These are phyloP conservation scores for Silybum marianum DNA, from an alignment of 129 eudicot species.

Conservation along the genomic window DNA sequence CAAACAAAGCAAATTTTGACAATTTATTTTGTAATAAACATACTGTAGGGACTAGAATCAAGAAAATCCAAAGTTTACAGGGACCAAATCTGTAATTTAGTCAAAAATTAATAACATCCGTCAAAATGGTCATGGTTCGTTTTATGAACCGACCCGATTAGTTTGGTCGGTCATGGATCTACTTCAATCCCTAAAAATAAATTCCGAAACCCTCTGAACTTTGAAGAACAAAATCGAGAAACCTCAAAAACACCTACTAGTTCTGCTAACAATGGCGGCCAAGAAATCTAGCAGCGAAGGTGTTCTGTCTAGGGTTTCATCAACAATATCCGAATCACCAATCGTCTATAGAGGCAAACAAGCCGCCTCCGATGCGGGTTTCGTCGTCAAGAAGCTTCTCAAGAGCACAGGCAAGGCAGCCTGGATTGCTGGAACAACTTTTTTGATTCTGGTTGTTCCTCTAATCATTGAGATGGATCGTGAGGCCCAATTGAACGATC, in stretches of 20 bases:
- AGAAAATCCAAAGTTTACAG: neutral
- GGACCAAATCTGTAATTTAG: neutral
- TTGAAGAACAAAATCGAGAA: conserved; percentile 1
- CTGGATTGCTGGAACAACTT: conserved; percentile 69
- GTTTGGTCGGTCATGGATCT: neutral
- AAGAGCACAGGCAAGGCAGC: conserved; percentile 89
- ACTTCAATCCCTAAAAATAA: neutral
- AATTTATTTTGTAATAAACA: neutral
- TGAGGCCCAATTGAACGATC: conserved; percentile 60
- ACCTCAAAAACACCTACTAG: neutral
- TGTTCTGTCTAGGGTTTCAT: conserved; percentile 42
- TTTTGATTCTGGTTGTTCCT: conserved; percentile 69
- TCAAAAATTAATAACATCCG: neutral
- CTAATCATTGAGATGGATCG: conserved; percentile 76
- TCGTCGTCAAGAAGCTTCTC: conserved; percentile 60
- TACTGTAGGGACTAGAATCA: neutral
- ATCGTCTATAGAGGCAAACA: conserved; percentile 57
- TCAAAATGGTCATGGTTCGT: neutral
- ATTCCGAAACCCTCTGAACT: conserved; percentile 13
- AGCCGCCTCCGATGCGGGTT: conserved; percentile 59
- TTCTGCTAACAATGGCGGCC: conserved; percentile 24
- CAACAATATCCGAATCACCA: conserved; percentile 51
- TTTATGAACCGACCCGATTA: neutral
- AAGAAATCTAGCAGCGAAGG: conserved; percentile 41
- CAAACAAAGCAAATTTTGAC: neutral